These are phyloP conservation scores for Rhododendron griersonianum DNA, from an alignment of 148 eudicot genomes.

Conservation along the genomic window DNA sequence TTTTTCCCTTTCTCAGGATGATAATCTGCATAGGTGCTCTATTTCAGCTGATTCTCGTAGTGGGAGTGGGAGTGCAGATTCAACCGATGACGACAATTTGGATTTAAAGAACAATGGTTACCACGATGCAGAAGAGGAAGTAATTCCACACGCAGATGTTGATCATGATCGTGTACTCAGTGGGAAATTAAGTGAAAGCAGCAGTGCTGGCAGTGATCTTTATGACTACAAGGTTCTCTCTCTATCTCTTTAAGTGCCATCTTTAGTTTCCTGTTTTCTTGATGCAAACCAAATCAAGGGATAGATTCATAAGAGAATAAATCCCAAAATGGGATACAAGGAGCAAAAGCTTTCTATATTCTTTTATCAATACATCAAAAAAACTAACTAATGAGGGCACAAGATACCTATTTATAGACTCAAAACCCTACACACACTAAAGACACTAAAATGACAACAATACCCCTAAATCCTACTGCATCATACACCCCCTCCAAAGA, in stretches of 20 bases:
- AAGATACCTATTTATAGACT: no score
- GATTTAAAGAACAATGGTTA: conserved; percentile 58
- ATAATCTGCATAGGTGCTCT: conserved; percentile 78
- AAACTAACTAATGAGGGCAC: no score
- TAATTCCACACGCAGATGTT: conserved; percentile 63
- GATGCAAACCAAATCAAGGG: no score
- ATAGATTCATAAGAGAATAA: no score
- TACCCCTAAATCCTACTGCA: no score
- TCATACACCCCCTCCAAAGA: no score
- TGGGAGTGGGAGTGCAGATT: conserved; percentile 75
- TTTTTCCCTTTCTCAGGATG: conserved; percentile 53
- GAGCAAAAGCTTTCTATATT: no score
- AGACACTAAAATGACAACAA: no score
- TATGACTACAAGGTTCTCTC: conserved; percentile 80
- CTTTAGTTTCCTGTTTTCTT: no score
- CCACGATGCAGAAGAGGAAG: conserved; percentile 76
- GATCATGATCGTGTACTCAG: conserved; percentile 74
- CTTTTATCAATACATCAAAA: no score
- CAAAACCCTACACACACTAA: no score
- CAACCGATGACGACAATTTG: conserved; percentile 65
- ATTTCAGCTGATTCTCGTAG: conserved; percentile 90
- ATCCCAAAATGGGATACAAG: no score
- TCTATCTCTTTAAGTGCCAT: conserved; percentile 2
- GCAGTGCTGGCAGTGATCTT: conserved; percentile 85
- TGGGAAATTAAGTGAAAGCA: conserved; percentile 89